Percentiles rank a stretch among this genome's conserved stretches.
These are phyloP conservation scores for Cercophora sp. DNA, from an alignment of 495 filamentous ascomycete genomes.

Conservation along the genomic window DNA sequence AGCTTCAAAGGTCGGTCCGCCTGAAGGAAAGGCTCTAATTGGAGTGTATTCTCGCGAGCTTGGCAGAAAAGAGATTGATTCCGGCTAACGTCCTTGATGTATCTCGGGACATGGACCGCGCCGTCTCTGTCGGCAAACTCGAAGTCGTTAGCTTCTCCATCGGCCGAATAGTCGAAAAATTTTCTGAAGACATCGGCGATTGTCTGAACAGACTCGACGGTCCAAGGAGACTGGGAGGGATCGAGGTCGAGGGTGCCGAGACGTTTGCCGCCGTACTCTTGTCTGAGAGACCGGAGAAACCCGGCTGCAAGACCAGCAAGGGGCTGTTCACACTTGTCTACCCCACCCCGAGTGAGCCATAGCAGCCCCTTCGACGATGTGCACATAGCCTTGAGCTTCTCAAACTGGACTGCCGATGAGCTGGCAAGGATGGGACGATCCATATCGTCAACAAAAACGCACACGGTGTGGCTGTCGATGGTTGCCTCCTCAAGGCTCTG, in stretches of 20 bases:
- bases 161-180: constrained; percentile 18
- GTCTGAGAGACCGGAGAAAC: constrained; percentile 30
- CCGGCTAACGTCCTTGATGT: constrained; percentile 30
- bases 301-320: constrained; percentile 26
- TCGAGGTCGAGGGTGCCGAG: constrained; percentile 28
- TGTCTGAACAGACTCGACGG: constrained; percentile 13
- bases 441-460: constrained; percentile 34
- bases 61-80: constrained; percentile 25
- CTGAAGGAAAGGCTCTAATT: constrained; percentile 27
- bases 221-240: constrained; percentile 13
- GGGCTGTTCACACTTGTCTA: constrained; percentile 20
- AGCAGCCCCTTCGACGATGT: constrained; percentile 32
- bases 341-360: constrained; percentile 52
- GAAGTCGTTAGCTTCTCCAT: constrained; percentile 15
- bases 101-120: constrained; percentile 23
- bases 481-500: constrained; percentile 14
- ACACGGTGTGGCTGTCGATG: constrained; percentile 21
- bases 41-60: not conserved
- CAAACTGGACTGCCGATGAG: constrained; percentile 20
- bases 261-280: constrained; percentile 28
- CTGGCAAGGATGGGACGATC: constrained; percentile 26
- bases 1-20: constrained; percentile 26
- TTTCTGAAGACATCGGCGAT: constrained; percentile 24
- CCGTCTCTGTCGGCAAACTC: constrained; percentile 30
- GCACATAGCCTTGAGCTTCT: constrained; percentile 26